Base-by-base conservation (phyloP, 192 early-diverging fungal species). In the Thoreauomyces humboldtii region DNA sequence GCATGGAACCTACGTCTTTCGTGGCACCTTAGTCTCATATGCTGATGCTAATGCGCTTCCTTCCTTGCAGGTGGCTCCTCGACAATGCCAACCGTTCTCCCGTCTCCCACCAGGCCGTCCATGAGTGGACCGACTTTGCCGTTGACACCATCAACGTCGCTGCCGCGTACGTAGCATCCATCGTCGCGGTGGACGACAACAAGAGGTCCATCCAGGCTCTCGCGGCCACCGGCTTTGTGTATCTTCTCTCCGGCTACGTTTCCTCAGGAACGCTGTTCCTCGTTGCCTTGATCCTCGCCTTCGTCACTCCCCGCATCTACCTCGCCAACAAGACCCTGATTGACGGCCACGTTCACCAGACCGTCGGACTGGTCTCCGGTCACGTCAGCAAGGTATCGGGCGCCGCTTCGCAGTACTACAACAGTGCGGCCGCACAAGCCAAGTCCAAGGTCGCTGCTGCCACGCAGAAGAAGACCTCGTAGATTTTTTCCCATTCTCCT, bases 171-270 rank as follows among this genome's bases (percentile, higher is more conserved):
- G 7, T 67, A 14, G 55, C 65, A 4, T 48, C 44, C 41, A 45
- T 67, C 12, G 25, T 67, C 45, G 65, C 65, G 1, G 42, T 67
- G 31, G 65, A 67, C 32, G 54, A 67, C 32, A 67, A 51, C 57
- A 36, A 14, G 35, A 48, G 28, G 33, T 63, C 61, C 53, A 21
- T 21, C 22, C 31, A 55, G 52, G 55, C 55, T 37, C 35, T 57
- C 17, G 14, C 25, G 2, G 55, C 19, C 12, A 31, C 27, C 55
- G 55, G 55, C 17, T 27, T 61, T 27, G 14, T 61, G 5, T 61
- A 46, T 19, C 24, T 61, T 27, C 59, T 61, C 7, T 43, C 59
- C 28, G 1, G 41, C 59, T 61, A 46, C 38, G 46, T 61, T 14
- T 63, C 33, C 19, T 63, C 44, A 28, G 25, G 28, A 7, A 36